Conservation (phyloP, 75 land plant genomes). For the Sequoiadendron giganteum region DNA sequence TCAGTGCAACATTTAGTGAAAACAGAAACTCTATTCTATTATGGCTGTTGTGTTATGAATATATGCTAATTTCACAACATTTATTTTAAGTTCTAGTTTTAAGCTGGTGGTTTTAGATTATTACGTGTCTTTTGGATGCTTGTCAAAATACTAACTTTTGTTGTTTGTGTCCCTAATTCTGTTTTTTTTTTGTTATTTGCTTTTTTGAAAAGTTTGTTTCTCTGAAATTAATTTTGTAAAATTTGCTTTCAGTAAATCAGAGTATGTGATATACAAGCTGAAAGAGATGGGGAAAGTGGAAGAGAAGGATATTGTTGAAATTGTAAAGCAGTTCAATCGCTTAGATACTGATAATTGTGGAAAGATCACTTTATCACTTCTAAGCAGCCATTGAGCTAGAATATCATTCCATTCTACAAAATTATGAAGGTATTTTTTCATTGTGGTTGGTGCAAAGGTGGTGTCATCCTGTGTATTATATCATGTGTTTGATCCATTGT, state of each 20-base stretch:
- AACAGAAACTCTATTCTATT: neutral
- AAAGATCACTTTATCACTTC: constrained; percentile 57
- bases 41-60: neutral
- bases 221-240: neutral
- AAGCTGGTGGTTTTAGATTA: neutral
- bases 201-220: neutral
- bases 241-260: constrained; percentile 59
- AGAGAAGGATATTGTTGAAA: constrained; percentile 48
- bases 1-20: neutral
- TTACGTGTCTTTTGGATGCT: neutral
- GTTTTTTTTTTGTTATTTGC: neutral
- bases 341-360: constrained; percentile 57
- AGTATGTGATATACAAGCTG: constrained; percentile 68
- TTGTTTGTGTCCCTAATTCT: neutral
- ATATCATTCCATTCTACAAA: neutral
- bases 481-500: neutral
- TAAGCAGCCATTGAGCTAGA: constrained; percentile 17
- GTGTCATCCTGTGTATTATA: constrained; percentile 6
- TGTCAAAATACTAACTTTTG: neutral
- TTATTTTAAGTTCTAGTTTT: neutral
- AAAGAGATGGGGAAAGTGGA: constrained; percentile 66
- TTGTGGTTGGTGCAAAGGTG: neutral
- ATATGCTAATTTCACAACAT: neutral
- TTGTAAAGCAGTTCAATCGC: constrained; percentile 54
- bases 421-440: neutral